Evolutionary conservation across 495 filamentous ascomycete species (phyloP).

Genomic region (Antarctomyces pellizariae): DNA sequence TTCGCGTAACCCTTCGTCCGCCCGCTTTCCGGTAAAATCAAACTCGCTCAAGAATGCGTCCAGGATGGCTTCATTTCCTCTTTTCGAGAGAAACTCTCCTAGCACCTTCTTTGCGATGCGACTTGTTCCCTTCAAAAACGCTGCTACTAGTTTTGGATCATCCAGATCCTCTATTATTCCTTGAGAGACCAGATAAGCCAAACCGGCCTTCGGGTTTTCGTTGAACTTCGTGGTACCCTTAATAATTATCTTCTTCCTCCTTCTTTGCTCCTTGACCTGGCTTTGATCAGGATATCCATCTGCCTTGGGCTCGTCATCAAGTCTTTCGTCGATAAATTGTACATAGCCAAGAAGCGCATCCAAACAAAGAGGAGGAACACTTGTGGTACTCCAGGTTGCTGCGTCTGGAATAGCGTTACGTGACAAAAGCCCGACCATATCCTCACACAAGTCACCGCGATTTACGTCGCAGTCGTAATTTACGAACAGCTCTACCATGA

Average conservation of each 20-base stretch:
- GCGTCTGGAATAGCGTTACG: constrained; percentile 93
- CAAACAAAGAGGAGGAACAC: constrained; percentile 83
- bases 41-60: constrained; percentile 66
- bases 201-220: constrained; percentile 71
- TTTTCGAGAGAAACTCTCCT: constrained; percentile 84
- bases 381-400: constrained; percentile 97
- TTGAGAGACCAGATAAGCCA: constrained; percentile 63
- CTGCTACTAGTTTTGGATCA: constrained; percentile 48
- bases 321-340: constrained; percentile 68
- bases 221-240: constrained; percentile 84
- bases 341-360: constrained; percentile 81
- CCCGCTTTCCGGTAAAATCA: constrained; percentile 64
- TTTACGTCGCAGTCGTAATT: constrained; percentile 97
- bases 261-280: constrained; percentile 40
- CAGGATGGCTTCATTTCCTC: constrained; percentile 55
- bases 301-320: constrained; percentile 40
- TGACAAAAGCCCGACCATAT: constrained; percentile 79
- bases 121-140: constrained; percentile 65
- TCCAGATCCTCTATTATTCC: constrained; percentile 58
- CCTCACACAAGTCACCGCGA: constrained; percentile 77
- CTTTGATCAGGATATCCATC: constrained; percentile 45
- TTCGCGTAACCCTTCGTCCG: constrained; percentile 73
- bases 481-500: constrained; percentile 84
- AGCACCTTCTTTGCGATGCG: constrained; percentile 75
- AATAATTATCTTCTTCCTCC: constrained; percentile 68